These are phyloP conservation scores for Phytopythium litorale DNA, from an alignment of 352 stramenopile species.

Conservation along the genomic window DNA sequence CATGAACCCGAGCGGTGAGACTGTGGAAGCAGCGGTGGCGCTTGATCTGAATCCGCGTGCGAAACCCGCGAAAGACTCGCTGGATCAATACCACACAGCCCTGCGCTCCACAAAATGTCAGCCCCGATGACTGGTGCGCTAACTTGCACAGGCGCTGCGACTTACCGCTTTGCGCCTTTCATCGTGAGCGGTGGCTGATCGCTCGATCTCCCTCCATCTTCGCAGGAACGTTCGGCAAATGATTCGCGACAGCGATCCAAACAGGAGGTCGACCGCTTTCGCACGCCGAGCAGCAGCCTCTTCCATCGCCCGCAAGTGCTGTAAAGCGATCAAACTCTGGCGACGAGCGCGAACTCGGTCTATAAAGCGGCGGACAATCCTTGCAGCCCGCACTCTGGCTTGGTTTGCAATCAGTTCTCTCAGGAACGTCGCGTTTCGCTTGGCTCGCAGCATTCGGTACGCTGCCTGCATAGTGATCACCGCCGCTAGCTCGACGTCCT, in stretches of 20 bases:
- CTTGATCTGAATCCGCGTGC: conserved; percentile 37
- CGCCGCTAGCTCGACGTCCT: conserved; percentile 34
- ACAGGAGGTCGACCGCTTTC: not conserved
- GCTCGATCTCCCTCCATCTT: not conserved
- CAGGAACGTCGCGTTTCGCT: conserved; percentile 21
- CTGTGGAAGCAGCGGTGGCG: conserved; percentile 30
- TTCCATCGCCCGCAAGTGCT: not conserved
- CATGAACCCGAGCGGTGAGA: conserved; percentile 36
- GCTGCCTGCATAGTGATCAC: conserved; percentile 41
- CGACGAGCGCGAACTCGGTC: not conserved
- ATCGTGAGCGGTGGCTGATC: not conserved
- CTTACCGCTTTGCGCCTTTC: not conserved
- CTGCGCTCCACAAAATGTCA: conserved; percentile 3
- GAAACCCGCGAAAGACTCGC: conserved; percentile 43
- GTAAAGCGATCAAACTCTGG: not conserved
- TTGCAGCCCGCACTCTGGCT: conserved; percentile 19
- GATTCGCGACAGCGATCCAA: not conserved
- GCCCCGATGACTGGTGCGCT: not conserved
- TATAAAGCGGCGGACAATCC: conserved; percentile 24
- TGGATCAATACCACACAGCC: conserved; percentile 39
- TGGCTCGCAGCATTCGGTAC: conserved; percentile 31
- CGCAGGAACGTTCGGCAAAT: not conserved
- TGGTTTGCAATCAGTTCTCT: conserved; percentile 12
- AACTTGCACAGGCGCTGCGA: not conserved
- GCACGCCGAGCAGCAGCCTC: not conserved